Evolutionary conservation across 345 rosid species (phyloP).

Genomic region (Populus pruinosa): DNA sequence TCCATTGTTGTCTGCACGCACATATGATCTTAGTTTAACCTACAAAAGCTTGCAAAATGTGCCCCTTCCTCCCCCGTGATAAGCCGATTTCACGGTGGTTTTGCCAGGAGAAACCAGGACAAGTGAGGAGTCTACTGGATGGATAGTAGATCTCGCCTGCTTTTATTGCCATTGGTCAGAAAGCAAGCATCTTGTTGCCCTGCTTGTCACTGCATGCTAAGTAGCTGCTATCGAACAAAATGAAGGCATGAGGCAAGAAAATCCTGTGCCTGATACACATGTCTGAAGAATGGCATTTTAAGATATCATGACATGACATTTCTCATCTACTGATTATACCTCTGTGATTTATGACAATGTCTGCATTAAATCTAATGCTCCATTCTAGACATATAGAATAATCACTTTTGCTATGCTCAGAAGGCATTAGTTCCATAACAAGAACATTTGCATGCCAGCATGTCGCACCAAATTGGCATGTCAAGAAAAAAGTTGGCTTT

Average conservation of each 20-base stretch:
- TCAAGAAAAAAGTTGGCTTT: neutral
- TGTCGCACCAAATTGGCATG: neutral
- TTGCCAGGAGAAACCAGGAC: neutral
- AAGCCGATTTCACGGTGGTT: neutral
- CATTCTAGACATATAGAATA: neutral
- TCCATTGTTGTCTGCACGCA: neutral
- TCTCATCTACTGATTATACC: neutral
- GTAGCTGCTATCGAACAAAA: neutral
- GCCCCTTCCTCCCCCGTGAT: neutral
- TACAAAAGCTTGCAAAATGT: neutral
- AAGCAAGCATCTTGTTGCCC: neutral
- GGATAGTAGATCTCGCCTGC: neutral
- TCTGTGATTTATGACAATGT: neutral
- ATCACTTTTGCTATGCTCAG: neutral
- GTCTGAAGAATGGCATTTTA: constrained; percentile 2
- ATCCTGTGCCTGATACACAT: neutral
- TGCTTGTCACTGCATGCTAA: neutral
- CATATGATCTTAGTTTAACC: neutral
- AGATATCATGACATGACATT: neutral
- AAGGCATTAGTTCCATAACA: neutral
- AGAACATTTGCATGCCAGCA: neutral
- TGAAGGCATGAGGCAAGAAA: neutral
- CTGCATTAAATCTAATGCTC: neutral
- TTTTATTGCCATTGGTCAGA: neutral
- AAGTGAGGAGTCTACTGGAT: neutral